Base-by-base conservation (phyloP, 768 basidiomycete species). In the Lactifluus piperatus region DNA sequence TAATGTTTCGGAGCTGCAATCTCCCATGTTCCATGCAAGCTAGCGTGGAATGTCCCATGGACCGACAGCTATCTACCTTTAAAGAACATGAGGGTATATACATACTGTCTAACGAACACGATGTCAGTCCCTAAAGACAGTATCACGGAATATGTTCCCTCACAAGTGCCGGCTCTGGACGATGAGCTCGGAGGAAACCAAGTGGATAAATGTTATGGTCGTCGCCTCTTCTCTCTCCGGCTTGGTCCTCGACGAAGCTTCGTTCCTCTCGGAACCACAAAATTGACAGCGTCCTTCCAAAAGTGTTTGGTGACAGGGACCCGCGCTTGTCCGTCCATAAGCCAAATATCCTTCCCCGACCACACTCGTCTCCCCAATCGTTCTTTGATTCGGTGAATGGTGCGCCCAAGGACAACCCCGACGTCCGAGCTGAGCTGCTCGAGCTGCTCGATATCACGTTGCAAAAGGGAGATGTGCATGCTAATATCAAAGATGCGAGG, bases 351-450 rank as follows among this genome's bases (percentile, higher is more conserved):
- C 68, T 80, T 82, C 32, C 69, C 75, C 5, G 63, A 68, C 86
- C 86, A 89, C 0, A 91, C 80, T 11, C 89, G 81, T n/a, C 89
- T 81, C 9, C 86, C 86, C n/a, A 90, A 71, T 30, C 81, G 76
- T 71, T 91, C 87, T 71, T 88, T 88, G n/a, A 82, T 57, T 18
- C 88, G 79, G 62, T 84, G 80, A 3, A 74, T 73, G 18, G 74
- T 80, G 10, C 86, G 80, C 5, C 73, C 77, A 7, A 81, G 62
- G 2, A 78, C 71, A n/a, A 71, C 70, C 13, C 69, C 68, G 13
- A 83, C 69, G 32, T 72, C 75, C 3, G 67, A 62, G 37, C 74
- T 68, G 52, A 89, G 75, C 2, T 69, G 64, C 52, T 74, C 69
- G 24, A 91, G 72, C 58, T 81, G 77, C 20, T 65, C 62, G 41